Base-by-base conservation (phyloP, 2,329 filamentous ascomycete genomes). In the Zasmidium citrigriseum region DNA sequence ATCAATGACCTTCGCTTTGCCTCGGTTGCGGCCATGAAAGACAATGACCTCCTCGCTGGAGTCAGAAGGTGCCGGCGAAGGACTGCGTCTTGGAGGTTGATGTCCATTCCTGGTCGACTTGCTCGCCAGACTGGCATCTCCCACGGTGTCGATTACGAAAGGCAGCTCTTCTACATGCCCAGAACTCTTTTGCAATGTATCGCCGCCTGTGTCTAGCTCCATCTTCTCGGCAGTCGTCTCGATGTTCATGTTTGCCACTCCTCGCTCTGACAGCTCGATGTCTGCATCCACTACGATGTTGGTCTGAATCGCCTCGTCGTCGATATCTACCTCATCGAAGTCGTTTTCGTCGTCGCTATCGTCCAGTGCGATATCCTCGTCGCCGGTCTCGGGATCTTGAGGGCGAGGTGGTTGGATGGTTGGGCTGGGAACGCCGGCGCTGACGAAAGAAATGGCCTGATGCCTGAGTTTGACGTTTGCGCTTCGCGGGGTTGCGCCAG, bases 21-120 rank as follows among this genome's bases (percentile, higher is more conserved):
- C 34, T 4, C 34, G 34, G 48, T 61, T 67, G 23, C 86, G 80
- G 41, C 86, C 86, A 58, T 78, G 82, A 69, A 90, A 91, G 0
- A 90, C 68, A 48, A 92, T 86, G 4, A 91, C 78, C 63, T 96
- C 90, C 49, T 90, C 89, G 67, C 87, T 89, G 0, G 88, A 90
- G 62, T 85, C 80, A 0, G 81, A 82, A 5, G 69, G 68, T 1
- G 75, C 75, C 16, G 76, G 76, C 3, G 77, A 78, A 1, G 75
- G 67, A 38, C 70, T 73, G 24, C 76, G 76, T 46, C 74, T 69
- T 0, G 65, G 25, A 18, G 69, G 57, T 12, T 48, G 46, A 58
- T 64, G 66, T 51, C 54, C 58, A 12, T 55, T 55, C n/a, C 57
- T 57, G 22, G 62, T 61, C 2, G 50, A 38, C 12, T 52, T 59